Conservation (phyloP, 257 asterid species). For the Solanum neorickii region DNA sequence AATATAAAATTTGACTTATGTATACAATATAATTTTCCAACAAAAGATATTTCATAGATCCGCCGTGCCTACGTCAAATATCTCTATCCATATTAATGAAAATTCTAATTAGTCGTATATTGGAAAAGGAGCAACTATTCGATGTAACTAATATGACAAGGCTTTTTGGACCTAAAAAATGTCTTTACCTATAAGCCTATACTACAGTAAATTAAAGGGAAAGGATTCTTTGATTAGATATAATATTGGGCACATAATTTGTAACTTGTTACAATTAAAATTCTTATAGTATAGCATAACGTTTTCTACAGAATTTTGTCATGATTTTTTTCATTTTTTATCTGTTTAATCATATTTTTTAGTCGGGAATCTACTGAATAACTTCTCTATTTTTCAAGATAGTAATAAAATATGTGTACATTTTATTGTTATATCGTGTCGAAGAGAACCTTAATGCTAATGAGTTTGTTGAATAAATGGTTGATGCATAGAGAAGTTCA, state of each 20-base stretch:
- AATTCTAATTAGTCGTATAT: background rate
- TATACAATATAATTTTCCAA: too few species aligned
- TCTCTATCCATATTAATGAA: background rate
- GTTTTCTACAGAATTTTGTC: background rate
- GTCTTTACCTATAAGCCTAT: background rate
- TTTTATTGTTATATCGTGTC: background rate
- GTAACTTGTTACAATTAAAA: background rate
- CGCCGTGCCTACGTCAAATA: background rate
- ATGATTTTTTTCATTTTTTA: background rate
- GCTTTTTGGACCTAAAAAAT: background rate
- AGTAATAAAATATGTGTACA: rapidly evolving
- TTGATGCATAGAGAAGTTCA: background rate
- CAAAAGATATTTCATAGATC: too few species aligned
- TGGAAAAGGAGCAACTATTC: background rate
- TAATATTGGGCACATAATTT: background rate
- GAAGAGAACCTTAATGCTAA: background rate
- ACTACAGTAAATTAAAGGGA: background rate
- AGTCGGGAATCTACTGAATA: background rate
- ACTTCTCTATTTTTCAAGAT: background rate
- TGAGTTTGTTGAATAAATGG: background rate
- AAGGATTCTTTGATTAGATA: background rate
- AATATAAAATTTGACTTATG: too few species aligned
- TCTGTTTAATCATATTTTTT: background rate
- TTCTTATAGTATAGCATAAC: background rate
- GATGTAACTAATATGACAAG: background rate